Evolutionary conservation across 495 filamentous ascomycete species (phyloP).

Genomic region (Aspergillus egyptiacus): DNA sequence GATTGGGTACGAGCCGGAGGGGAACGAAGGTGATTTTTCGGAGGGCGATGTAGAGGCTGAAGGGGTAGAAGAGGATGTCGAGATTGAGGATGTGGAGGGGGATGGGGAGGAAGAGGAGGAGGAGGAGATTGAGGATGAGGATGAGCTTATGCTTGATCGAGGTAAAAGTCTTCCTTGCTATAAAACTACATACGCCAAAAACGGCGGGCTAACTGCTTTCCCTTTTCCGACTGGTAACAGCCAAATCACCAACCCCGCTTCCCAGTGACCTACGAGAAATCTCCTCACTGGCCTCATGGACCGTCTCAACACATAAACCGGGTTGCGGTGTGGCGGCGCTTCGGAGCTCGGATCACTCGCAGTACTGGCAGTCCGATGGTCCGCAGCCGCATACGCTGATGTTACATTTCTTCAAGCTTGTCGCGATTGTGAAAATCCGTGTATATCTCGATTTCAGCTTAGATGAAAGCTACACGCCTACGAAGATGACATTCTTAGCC

Average conservation of each 20-base stretch:
- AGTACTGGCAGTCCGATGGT: constrained; percentile 97
- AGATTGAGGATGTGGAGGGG: constrained; percentile 33
- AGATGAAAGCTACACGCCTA: constrained; percentile 97
- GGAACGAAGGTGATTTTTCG: constrained; percentile 17
- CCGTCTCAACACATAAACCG: constrained; percentile 84
- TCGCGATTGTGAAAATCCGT: constrained; percentile 73
- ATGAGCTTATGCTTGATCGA: constrained; percentile 39
- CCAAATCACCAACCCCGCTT: constrained; percentile 31
- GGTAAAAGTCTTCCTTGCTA: constrained; percentile 17
- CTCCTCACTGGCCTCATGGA: constrained; percentile 89
- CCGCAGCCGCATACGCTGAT: constrained; percentile 92
- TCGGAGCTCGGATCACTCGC: constrained; percentile 65
- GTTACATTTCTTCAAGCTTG: constrained; percentile 90
- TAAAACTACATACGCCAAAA: neutral
- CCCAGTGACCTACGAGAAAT: constrained; percentile 71
- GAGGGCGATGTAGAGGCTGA: constrained; percentile 26
- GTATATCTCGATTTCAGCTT: constrained; percentile 85
- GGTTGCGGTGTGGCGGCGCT: constrained; percentile 84
- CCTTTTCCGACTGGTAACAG: neutral
- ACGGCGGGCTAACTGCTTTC: neutral
- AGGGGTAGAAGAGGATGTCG: constrained; percentile 31
- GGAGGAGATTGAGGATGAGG: constrained; percentile 34
- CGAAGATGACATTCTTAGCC: constrained; percentile 76
- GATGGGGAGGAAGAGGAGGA: constrained; percentile 33
- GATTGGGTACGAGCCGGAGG: constrained; percentile 14